These are phyloP conservation scores for Aspergillus funiculosus DNA, from an alignment of 495 filamentous ascomycete species.

Conservation along the genomic window DNA sequence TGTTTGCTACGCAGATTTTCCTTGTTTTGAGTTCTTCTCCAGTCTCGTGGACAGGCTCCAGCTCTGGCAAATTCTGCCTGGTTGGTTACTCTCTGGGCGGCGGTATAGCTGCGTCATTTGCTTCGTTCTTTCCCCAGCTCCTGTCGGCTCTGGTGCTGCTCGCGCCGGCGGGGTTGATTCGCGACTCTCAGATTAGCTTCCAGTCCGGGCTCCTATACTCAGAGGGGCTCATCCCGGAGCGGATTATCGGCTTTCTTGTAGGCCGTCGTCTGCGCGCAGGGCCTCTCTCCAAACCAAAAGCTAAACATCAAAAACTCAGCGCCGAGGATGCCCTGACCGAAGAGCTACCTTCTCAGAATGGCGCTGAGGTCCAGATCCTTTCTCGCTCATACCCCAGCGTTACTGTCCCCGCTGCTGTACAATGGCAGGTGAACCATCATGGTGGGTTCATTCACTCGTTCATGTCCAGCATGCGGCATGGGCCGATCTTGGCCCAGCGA, in stretches of 20 bases:
- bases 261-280: conserved; percentile 47
- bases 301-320: conserved; percentile 28
- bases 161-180: conserved; percentile 67
- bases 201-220: conserved; percentile 57
- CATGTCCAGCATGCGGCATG: conserved; percentile 53
- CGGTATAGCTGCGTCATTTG: conserved; percentile 69
- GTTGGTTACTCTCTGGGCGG: conserved; percentile 86
- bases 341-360: conserved; percentile 33
- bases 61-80: conserved; percentile 54
- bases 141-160: conserved; percentile 65
- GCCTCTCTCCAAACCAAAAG: conserved; percentile 33
- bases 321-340: conserved; percentile 35
- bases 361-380: conserved; percentile 36
- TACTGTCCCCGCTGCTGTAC: conserved; percentile 40
- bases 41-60: conserved; percentile 58
- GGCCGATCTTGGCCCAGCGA: conserved; percentile 47
- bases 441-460: conserved; percentile 52
- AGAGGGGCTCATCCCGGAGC: conserved; percentile 52
- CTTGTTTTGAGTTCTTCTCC: conserved; percentile 64
- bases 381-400: conserved; percentile 41
- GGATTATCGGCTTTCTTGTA: conserved; percentile 49
- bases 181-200: conserved; percentile 55
- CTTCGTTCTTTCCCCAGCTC: conserved; percentile 61
- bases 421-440: conserved; percentile 54
- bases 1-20: conserved; percentile 72